A percentile compares a stretch with the other conserved stretches of the same genome.
These are phyloP conservation scores for Penicillium atrosanguineum DNA, from an alignment of 495 filamentous ascomycete species.

Conservation along the genomic window DNA sequence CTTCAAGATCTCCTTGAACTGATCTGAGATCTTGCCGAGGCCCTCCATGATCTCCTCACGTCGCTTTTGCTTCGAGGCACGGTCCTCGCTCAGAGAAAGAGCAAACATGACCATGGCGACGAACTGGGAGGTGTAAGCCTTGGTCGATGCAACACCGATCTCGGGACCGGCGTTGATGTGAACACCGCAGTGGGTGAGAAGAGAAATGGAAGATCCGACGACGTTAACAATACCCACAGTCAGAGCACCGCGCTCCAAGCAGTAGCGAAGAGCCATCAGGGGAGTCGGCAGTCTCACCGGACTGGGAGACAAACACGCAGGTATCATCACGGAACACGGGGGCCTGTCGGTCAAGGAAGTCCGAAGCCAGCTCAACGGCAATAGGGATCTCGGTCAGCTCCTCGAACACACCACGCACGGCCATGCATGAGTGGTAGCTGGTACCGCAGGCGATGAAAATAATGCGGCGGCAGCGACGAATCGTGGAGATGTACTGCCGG, in stretches of 20 bases:
- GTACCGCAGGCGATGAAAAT: slow-evolving; percentile 99
- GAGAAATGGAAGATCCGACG: slow-evolving; percentile 95
- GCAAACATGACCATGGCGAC: slow-evolving; percentile 99
- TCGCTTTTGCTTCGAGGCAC: slow-evolving; percentile 88
- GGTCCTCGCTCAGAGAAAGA: slow-evolving; percentile 90
- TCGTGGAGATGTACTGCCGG: slow-evolving; percentile 92
- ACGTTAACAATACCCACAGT: slow-evolving; percentile 98
- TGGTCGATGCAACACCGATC: slow-evolving; percentile 98
- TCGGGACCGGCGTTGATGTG: slow-evolving; percentile 99
- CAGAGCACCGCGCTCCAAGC: slow-evolving; percentile 91
- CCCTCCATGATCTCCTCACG: slow-evolving; percentile 97
- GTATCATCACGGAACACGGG: slow-evolving; percentile 99
- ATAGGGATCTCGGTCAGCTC: slow-evolving; percentile 98
- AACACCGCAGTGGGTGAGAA: slow-evolving; percentile 98
- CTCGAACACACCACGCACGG: slow-evolving; percentile 94
- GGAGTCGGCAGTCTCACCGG: slow-evolving; percentile 98
- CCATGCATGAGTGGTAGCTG: slow-evolving; percentile 98
- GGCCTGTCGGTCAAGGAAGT: slow-evolving; percentile 95
- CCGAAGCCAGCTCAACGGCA: slow-evolving; percentile 92
- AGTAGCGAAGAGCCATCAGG: slow-evolving; percentile 93
- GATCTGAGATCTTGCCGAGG: slow-evolving; percentile 76
- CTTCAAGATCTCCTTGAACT: slow-evolving; percentile 87
- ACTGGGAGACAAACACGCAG: slow-evolving; percentile 98
- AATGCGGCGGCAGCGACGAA: slow-evolving; percentile 90
- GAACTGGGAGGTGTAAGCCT: slow-evolving; percentile 98